A percentile compares a stretch with the other conserved stretches of the same genome.
These are phyloP conservation scores for Suillus paluster DNA, from an alignment of 768 basidiomycete genomes.

Conservation along the genomic window DNA sequence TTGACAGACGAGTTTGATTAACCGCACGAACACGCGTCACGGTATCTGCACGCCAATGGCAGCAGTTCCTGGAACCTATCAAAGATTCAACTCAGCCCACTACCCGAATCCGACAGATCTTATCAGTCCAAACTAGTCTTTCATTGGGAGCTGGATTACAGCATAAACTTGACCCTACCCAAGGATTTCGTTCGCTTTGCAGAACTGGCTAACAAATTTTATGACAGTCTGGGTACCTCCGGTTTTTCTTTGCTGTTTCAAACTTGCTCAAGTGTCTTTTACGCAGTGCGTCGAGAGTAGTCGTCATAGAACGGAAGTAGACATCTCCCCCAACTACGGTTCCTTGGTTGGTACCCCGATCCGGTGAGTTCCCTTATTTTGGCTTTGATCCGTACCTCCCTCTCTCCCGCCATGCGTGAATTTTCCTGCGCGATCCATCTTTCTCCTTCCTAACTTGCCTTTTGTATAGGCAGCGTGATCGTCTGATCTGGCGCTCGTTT, in stretches of 20 bases:
- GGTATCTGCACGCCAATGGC: constrained; percentile 5
- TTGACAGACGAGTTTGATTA: not conserved
- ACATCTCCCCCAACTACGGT: constrained; percentile 9
- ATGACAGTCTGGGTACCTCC: not conserved
- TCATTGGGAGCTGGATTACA: constrained; percentile 10
- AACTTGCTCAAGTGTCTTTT: not conserved
- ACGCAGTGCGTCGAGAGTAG: not conserved
- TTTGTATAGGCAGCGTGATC: not conserved
- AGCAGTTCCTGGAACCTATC: constrained; percentile 16
- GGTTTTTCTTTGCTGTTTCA: not conserved
- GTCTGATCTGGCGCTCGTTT: not conserved
- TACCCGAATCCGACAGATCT: constrained; percentile 16
- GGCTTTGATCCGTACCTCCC: constrained; percentile 7
- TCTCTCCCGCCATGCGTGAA: constrained; percentile 4
- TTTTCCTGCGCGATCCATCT: constrained; percentile 4
- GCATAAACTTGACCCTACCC: constrained; percentile 9
- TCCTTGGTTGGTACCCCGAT: constrained; percentile 10
- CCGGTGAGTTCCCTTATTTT: constrained; percentile 9
- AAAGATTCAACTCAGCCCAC: constrained; percentile 17
- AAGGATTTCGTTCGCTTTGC: not conserved
- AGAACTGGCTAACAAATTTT: constrained; percentile 1
- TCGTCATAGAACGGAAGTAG: constrained; percentile 1
- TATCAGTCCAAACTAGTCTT: constrained; percentile 15
- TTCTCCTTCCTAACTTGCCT: constrained; percentile 6
- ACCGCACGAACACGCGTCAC: not conserved